These are phyloP conservation scores for Globisporangium takayamanum DNA, from an alignment of 352 stramenopile species.

Conservation along the genomic window DNA sequence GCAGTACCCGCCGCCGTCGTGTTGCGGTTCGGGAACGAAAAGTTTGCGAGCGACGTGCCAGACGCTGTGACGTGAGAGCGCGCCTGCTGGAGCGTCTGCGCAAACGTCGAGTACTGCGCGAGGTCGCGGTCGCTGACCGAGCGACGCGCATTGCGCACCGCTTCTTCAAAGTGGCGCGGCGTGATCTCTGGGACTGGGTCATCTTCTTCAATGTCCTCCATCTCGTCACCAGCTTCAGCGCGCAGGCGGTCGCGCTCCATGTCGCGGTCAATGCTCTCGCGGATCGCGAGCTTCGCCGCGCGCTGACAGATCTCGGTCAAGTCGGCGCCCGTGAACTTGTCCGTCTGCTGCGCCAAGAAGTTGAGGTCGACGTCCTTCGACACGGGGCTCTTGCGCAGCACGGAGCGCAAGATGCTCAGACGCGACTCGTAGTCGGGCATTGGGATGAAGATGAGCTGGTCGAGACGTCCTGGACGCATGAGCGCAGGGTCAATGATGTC, in stretches of 20 bases:
- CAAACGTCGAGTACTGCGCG: slow-evolving; percentile 86
- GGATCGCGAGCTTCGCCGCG: slow-evolving; percentile 98
- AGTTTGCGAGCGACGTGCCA: slow-evolving; percentile 92
- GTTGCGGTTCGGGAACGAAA: slow-evolving; percentile 91
- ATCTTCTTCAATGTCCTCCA: slow-evolving; percentile 91
- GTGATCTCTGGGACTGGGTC: slow-evolving; percentile 95
- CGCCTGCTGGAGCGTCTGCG: slow-evolving; percentile 93
- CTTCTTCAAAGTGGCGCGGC: slow-evolving; percentile 95
- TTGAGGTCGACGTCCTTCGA: slow-evolving; percentile 97
- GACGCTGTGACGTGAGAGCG: slow-evolving; percentile 91
- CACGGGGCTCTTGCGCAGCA: slow-evolving; percentile 96
- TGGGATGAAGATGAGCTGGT: slow-evolving; percentile 96
- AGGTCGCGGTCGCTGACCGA: slow-evolving; percentile 98
- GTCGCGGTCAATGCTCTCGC: slow-evolving; percentile 98
- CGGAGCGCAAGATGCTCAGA: slow-evolving; percentile 94
- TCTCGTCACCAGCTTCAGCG: slow-evolving; percentile 85
- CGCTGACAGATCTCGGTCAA: slow-evolving; percentile 99
- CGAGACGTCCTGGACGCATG: slow-evolving; percentile 93
- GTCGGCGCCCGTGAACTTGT: slow-evolving; percentile 99
- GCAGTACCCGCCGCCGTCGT: slow-evolving; percentile 26
- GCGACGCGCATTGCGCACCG: slow-evolving; percentile 94
- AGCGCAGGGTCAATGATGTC: slow-evolving; percentile 98
- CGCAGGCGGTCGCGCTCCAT: slow-evolving; percentile 96
- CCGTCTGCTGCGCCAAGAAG: slow-evolving; percentile 94
- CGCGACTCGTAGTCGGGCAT: slow-evolving; percentile 97